Base-by-base conservation (phyloP, 441 rosid genomes). In the Adansonia gregorii region DNA sequence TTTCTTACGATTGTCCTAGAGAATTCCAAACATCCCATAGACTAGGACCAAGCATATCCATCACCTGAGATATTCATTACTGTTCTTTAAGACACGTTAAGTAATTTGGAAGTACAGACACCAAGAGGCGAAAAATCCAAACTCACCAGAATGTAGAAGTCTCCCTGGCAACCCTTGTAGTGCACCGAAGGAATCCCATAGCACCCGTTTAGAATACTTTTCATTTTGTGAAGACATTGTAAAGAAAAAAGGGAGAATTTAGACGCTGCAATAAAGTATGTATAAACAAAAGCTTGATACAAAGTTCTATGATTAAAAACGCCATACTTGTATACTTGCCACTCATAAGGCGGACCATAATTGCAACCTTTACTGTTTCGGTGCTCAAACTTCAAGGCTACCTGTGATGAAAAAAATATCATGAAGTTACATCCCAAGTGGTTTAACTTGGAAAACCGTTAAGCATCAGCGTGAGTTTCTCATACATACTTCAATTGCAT, bases 41-140 rank as follows among this genome's bases (percentile, higher is more conserved):
- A 80, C 98, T 95, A 48, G 98, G 98, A 9, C 98, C 99, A 51
- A 95, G 96, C 88, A 93, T 95, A 85, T 95, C 99, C 99, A 95
- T 95, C 67, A 95, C 98, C 99, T 95, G 89, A 86, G 80, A 85
- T 41, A 56, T 79, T 59, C 65, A 78, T 51, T 79, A 35, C 3
- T 2, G 1, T 51, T 74, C 73, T 65, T 65, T 83, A 63, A 81
- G 69, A 73, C 39, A 82, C 12, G 31, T 9, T 73, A 72, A 52
- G 22, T 79, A 52, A 74, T n/a, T 65, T 19, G 35, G 10, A 48
- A 72, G 79, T 63, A 74, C 15, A 46, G 22, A 15, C 9, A 41
- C 17, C 56, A 74, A 61, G 24, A 41, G 56, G 64, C 75, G 55
- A 76, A 70, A 67, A 54, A n/a, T 69, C 52, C 81, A 80, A 65